These are phyloP conservation scores for Penicillium nucicola DNA, from an alignment of 495 filamentous ascomycete species.

Conservation along the genomic window DNA sequence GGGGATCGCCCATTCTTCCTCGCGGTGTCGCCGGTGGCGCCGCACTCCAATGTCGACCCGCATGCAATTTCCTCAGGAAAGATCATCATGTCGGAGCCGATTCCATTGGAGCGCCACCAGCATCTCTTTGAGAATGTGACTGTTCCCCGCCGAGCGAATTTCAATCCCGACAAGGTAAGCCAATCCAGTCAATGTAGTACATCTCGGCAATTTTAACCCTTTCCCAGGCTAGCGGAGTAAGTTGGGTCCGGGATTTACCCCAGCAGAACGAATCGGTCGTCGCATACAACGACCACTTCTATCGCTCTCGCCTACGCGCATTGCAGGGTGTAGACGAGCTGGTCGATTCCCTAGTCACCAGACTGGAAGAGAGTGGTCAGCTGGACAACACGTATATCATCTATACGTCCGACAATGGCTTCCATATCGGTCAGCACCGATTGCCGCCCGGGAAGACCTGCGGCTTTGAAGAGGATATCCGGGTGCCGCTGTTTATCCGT, in stretches of 20 bases:
- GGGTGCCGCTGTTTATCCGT: constrained; percentile 61
- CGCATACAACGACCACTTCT: constrained; percentile 66
- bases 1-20: constrained; percentile 64
- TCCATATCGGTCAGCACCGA: constrained; percentile 72
- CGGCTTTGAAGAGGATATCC: constrained; percentile 72
- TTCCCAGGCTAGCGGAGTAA: constrained; percentile 57
- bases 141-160: constrained; percentile 35
- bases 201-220: constrained; percentile 50
- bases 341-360: constrained; percentile 53
- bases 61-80: constrained; percentile 10
- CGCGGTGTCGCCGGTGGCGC: constrained; percentile 61
- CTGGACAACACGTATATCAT: constrained; percentile 70
- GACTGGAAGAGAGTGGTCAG: constrained; percentile 48
- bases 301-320: constrained; percentile 59
- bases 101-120: constrained; percentile 41
- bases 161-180: constrained; percentile 49
- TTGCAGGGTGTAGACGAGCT: constrained; percentile 70
- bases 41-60: constrained; percentile 57
- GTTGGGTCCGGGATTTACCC: constrained; percentile 57
- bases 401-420: constrained; percentile 73
- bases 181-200: constrained; percentile 17
- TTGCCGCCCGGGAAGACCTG: constrained; percentile 69
- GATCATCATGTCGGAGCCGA: constrained; percentile 46
- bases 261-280: constrained; percentile 52
- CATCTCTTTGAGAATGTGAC: constrained; percentile 36